These are phyloP conservation scores for Aaosphaeria pasadenensis DNA, from an alignment of 2,329 filamentous ascomycete genomes.

Conservation along the genomic window DNA sequence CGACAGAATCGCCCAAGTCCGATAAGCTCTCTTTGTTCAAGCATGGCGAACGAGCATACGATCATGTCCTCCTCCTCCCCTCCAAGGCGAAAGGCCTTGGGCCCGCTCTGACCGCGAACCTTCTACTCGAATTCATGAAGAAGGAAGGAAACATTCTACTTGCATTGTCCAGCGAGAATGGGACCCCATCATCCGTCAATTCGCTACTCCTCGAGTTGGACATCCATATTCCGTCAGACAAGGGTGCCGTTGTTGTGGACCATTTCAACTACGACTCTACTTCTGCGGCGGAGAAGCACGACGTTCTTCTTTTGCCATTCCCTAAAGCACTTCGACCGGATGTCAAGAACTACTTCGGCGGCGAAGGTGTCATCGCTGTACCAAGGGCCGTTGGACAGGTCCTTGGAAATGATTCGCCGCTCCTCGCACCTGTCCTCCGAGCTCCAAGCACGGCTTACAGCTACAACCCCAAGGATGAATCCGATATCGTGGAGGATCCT, in stretches of 20 bases:
- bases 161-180: conserved; percentile 69
- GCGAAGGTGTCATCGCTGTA: conserved; percentile 71
- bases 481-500: conserved; percentile 69
- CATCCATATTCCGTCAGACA: conserved; percentile 80
- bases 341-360: conserved; percentile 74
- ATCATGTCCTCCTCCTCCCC: conserved; percentile 87
- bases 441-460: conserved; percentile 85
- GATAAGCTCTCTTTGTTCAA: conserved; percentile 70
- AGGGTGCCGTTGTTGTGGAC: conserved; percentile 82
- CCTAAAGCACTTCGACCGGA: conserved; percentile 65
- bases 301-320: conserved; percentile 76
- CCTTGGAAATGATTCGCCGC: conserved; percentile 70
- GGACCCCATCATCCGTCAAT: conserved; percentile 70
- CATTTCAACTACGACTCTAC: conserved; percentile 89
- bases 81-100: conserved; percentile 91
- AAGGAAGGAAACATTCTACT: conserved; percentile 87
- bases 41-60: conserved; percentile 83
- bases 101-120: conserved; percentile 79
- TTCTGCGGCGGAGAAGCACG: conserved; percentile 78
- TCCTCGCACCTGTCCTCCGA: conserved; percentile 77
- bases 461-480: conserved; percentile 89
- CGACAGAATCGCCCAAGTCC: conserved; percentile 63
- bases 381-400: conserved; percentile 77
- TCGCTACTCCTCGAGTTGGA: conserved; percentile 85
- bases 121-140: conserved; percentile 88